phyloP scores from a whole-genome alignment of 257 asterid genomes.

The Rauvolfia tetraphylla region DNA sequence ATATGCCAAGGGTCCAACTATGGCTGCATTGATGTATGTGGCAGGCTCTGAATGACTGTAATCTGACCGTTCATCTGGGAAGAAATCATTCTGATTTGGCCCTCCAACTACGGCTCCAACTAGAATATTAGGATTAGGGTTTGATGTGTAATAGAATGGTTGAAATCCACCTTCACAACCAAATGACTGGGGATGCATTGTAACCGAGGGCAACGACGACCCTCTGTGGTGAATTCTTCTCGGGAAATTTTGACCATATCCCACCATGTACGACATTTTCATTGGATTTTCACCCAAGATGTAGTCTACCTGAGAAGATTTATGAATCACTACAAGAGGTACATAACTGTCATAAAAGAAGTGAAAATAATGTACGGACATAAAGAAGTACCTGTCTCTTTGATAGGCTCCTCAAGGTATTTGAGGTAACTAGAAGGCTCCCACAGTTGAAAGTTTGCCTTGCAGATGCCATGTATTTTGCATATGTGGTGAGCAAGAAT shows the following conservation, averaged over 20 bases:
- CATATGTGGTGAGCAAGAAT: slow-evolving; percentile 67
- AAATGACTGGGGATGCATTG: slow-evolving; percentile 43
- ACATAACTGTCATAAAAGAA: neutral
- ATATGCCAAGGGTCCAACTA: slow-evolving; percentile 80
- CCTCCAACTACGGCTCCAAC: slow-evolving; percentile 84
- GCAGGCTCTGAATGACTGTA: slow-evolving; percentile 78
- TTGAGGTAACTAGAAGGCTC: slow-evolving; percentile 32
- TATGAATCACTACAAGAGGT: accelerated
- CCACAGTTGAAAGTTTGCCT: slow-evolving; percentile 60
- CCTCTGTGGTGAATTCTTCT: slow-evolving; percentile 76
- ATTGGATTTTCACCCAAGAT: slow-evolving; percentile 75
- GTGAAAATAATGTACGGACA: too few species aligned
- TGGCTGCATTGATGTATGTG: slow-evolving; percentile 76
- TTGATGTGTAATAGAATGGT: slow-evolving; percentile 46
- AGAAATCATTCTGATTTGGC: slow-evolving; percentile 71
- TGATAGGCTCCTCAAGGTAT: slow-evolving; percentile 43
- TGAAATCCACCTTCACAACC: slow-evolving; percentile 71
- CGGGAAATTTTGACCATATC: slow-evolving; percentile 62
- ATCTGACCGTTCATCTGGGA: slow-evolving; percentile 69
- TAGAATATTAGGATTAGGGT: slow-evolving; percentile 56
- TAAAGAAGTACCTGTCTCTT: slow-evolving; percentile 43
- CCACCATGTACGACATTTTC: slow-evolving; percentile 90
- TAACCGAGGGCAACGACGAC: slow-evolving; percentile 62
- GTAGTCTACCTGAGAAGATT: slow-evolving; percentile 58
- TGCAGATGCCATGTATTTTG: slow-evolving; percentile 73